Base-by-base conservation (phyloP, 495 filamentous ascomycete species). In the Friedmanniomyces simplex region DNA sequence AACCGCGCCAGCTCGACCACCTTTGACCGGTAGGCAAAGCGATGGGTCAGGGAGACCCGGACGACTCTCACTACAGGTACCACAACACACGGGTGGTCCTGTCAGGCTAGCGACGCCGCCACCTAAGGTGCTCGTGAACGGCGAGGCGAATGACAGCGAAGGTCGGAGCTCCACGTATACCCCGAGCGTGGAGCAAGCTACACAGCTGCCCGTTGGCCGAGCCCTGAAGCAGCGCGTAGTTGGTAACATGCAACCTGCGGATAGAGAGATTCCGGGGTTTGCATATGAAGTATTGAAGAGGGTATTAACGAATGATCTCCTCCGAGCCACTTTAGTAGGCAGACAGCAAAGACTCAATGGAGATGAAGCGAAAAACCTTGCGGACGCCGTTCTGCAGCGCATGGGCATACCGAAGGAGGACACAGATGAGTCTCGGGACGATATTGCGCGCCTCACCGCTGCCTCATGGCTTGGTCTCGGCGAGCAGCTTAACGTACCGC, bases 21-120 rank as follows among this genome's bases (percentile, higher is more conserved):
- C 25, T 65, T 69, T 43, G 66, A 70, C 16, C 57, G 64, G 41
- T 58, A 24, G 49, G 21, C 47, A 46, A 64, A 67, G 66, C 61
- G 51, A 63, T 60, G 21, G 60, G 55, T 16, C 34, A 50, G 50
- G 36, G 48, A 46, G 61, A 66, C 28, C 66, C 64, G 34, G 58
- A 10, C 20, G 50, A 50, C 76, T 95, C 21, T 86, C 86, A 42
- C 73, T 95, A 1, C 89, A 93, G 67, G 89, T 94, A 10, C 89
- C 89, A 1, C 79, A 84, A 65, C 80, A 87, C 57, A 71, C 81
- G 11, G 85, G 87, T 1, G 86, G 82, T 0, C 78, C 86, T 11
- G 85, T 95, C 1, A 77, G 88, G 20, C 79, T 93, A 20, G 88
- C 87, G 0, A 91, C 52, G 20, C 58, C 59, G 7, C 54, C 63